Percentiles rank a stretch among this genome's conserved stretches.
phyloP scores from a whole-genome alignment of 225 moss, liverwort and hornwort genomes.

The Polytrichum formosum region DNA sequence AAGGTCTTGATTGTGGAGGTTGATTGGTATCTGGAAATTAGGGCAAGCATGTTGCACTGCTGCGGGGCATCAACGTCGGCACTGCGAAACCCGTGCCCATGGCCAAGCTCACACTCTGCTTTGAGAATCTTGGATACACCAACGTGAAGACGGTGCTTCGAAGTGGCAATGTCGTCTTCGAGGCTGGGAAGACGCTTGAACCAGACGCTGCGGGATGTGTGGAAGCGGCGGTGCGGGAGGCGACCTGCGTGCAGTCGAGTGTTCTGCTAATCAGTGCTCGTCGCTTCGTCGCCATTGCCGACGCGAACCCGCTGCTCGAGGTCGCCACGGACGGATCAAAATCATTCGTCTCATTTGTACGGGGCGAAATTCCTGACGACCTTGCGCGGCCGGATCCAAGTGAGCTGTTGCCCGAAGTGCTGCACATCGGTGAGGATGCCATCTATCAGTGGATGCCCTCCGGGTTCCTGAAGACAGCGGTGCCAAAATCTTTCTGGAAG shows the following conservation, averaged over 20 bases:
- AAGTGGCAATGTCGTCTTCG: constrained; percentile 43
- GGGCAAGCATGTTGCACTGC: constrained; percentile 42
- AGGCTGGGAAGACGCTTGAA: constrained; percentile 6
- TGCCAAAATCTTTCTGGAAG: constrained; percentile 43
- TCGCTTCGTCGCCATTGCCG: constrained; percentile 31
- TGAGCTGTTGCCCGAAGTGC: constrained; percentile 26
- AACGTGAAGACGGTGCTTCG: constrained; percentile 40
- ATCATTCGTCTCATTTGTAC: constrained; percentile 33
- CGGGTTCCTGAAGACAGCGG: constrained; percentile 30
- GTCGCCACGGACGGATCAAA: constrained; percentile 41
- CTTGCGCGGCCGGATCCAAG: constrained; percentile 26
- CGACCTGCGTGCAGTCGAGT: constrained; percentile 40
- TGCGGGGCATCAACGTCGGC: constrained; percentile 53
- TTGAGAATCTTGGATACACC: constrained; percentile 35
- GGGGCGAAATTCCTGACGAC: background rate
- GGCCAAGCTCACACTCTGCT: constrained; percentile 30
- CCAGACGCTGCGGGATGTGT: constrained; percentile 18
- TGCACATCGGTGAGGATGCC: constrained; percentile 24
- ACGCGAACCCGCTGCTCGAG: constrained; percentile 29
- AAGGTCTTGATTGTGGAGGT: constrained; percentile 2
- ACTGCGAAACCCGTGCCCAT: constrained; percentile 35
- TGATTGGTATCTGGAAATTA: background rate
- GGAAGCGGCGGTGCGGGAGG: constrained; percentile 29
- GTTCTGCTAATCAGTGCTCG: constrained; percentile 26
- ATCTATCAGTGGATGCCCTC: constrained; percentile 44